phyloP scores from a whole-genome alignment of 2,329 filamentous ascomycete species.

The Clathrospora elynae region DNA sequence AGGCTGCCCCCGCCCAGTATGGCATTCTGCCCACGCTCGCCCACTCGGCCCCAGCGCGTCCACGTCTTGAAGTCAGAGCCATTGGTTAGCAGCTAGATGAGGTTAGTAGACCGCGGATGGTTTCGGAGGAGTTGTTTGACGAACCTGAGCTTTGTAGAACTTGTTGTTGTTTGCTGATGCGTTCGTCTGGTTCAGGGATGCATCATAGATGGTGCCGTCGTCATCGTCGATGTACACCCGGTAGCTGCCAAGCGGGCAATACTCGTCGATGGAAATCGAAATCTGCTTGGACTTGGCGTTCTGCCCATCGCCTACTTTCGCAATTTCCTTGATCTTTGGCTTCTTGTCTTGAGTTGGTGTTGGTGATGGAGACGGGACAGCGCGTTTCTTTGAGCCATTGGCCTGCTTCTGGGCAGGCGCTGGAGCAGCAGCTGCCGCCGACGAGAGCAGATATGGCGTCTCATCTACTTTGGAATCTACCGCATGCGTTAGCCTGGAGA shows the following conservation, averaged over 20 bases:
- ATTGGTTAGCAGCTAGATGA: constrained; percentile 6
- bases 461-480: constrained; percentile 46
- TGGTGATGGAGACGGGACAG: constrained; percentile 30
- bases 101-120: background rate
- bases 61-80: constrained; percentile 61
- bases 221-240: constrained; percentile 71
- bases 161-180: constrained; percentile 77
- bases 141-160: constrained; percentile 75
- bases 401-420: constrained; percentile 12
- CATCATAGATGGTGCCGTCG: constrained; percentile 73
- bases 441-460: constrained; percentile 45
- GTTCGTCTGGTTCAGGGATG: constrained; percentile 79
- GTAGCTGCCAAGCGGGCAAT: constrained; percentile 41
- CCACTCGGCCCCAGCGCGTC: constrained; percentile 82
- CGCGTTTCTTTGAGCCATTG: constrained; percentile 40
- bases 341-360: constrained; percentile 25
- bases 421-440: constrained; percentile 9
- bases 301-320: constrained; percentile 53
- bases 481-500: constrained; percentile 1
- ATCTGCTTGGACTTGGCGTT: constrained; percentile 50
- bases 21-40: constrained; percentile 56
- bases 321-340: constrained; percentile 32
- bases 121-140: background rate
- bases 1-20: constrained; percentile 49
- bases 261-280: constrained; percentile 56